Conservation (phyloP, 495 filamentous ascomycete species). For the Aspergillus cristatus region DNA sequence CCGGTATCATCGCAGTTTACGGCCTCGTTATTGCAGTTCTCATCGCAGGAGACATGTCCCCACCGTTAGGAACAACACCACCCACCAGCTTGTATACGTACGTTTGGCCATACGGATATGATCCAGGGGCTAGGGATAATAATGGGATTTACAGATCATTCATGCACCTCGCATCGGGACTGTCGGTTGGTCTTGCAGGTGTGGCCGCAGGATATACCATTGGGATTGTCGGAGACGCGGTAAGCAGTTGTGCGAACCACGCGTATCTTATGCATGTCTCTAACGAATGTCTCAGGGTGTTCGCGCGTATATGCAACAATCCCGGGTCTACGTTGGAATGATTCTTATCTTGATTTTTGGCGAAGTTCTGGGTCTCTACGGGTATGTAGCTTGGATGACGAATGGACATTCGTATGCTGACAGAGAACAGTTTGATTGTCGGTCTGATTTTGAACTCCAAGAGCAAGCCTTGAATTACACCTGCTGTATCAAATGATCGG, state of each 20-base stretch:
- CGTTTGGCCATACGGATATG: slow-evolving; percentile 13
- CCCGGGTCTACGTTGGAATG: slow-evolving; percentile 95
- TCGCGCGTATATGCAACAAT: slow-evolving; percentile 90
- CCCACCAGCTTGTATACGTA: slow-evolving; percentile 69
- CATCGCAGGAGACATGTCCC: slow-evolving; percentile 74
- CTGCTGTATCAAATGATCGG: no score
- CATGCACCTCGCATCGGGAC: slow-evolving; percentile 85
- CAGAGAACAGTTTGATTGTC: slow-evolving; percentile 42
- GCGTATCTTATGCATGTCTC: slow-evolving; percentile 5
- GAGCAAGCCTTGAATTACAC: not conserved
- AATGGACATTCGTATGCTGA: slow-evolving; percentile 15
- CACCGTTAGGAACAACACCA: slow-evolving; percentile 34
- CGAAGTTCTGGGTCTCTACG: slow-evolving; percentile 94
- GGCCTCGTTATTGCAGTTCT: slow-evolving; percentile 92
- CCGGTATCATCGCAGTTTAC: slow-evolving; percentile 98
- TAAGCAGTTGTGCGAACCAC: slow-evolving; percentile 20
- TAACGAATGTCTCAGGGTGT: slow-evolving; percentile 54
- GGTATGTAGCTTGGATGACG: slow-evolving; percentile 48
- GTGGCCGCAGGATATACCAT: slow-evolving; percentile 97
- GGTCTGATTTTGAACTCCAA: slow-evolving; percentile 49
- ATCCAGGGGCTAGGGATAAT: slow-evolving; percentile 4
- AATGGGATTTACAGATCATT: slow-evolving; percentile 52
- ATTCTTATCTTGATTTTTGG: slow-evolving; percentile 97
- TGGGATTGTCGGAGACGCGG: slow-evolving; percentile 86
- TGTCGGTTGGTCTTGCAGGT: slow-evolving; percentile 84